Evolutionary conservation across 2,329 filamentous ascomycete genomes (phyloP).

Genomic region (Botrytis elliptica): DNA sequence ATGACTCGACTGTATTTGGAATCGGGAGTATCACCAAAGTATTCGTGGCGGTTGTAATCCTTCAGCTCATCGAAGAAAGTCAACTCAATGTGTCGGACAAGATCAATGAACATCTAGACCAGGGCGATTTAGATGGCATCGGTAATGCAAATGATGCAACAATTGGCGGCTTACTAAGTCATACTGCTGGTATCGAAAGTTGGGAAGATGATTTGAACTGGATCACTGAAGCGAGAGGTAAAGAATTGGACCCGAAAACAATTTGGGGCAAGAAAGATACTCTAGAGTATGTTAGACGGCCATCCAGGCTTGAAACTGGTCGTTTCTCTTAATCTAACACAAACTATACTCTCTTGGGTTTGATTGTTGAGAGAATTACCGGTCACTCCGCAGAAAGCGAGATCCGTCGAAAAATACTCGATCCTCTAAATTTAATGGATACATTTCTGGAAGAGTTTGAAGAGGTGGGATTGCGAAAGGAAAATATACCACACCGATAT

Average conservation of each 20-base stretch:
- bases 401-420: not conserved
- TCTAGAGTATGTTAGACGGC: constrained; percentile 22
- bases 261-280: constrained; percentile 24
- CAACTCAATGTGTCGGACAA: constrained; percentile 18
- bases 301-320: not conserved
- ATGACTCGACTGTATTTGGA: constrained; percentile 20
- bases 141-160: constrained; percentile 21
- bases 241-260: constrained; percentile 18
- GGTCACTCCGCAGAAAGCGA: not conserved
- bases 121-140: constrained; percentile 13
- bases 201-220: constrained; percentile 26
- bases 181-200: constrained; percentile 24
- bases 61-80: constrained; percentile 25
- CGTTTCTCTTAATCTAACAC: not conserved
- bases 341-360: not conserved
- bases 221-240: constrained; percentile 23
- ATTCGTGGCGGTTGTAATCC: constrained; percentile 24
- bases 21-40: constrained; percentile 29
- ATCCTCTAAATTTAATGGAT: constrained; percentile 22
- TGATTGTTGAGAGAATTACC: not conserved
- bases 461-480: not conserved
- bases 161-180: constrained; percentile 21
- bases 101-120: constrained; percentile 6
- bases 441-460: constrained; percentile 25
- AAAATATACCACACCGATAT: constrained; percentile 21